Evolutionary conservation across 176 grass and related monocot species (phyloP), one percentile per base, ranked within the genome.

Genomic region (Zea mays): DNA sequence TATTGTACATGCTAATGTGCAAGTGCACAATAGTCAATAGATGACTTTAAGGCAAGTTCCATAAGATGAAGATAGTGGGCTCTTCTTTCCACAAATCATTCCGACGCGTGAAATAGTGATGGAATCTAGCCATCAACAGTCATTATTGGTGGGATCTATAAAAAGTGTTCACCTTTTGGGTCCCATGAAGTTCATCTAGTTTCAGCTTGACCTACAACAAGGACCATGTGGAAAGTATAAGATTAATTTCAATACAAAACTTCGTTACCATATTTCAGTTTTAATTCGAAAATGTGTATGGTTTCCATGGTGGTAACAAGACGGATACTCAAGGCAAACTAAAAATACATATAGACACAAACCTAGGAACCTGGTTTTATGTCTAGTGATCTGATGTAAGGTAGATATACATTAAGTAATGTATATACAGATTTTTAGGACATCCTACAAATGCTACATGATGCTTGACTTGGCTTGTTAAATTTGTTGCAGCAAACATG

Each of bases 171-270:
- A 90, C 94, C 85, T 97, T 97, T 91, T 75, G 37, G 75, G 68
- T 61, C 76, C 76, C 87, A 0, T 82, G 91, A 81, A 57, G 84
- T 92, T 97, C 91, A 94, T 97, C 91, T 97, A 97, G 81, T 96
- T 85, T 96, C 75, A 73, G 90, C 94, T 88, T 86, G 89, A 91
- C 91, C 94, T 97, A 97, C 91, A 97, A 93, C 19, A 91, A 86
- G 69, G 88, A 55, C 65, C 78, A 90, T 10, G 79, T 6, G 16
- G 40, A 72, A 78, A 78, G 60, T 69, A 78, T 64, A 69, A 85
- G 85, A 82, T 87, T 85, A 51, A 77, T 80, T 87, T 87, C 72
- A 76, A 75, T 49, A 69, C 10, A 70, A 88, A 75, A 14, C 5
- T 59, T 75, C 19, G 62, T 46, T 12, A 75, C 47, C 13, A 37